Conservation (phyloP, 768 basidiomycete species). For the Rhizopogon salebrosus region DNA sequence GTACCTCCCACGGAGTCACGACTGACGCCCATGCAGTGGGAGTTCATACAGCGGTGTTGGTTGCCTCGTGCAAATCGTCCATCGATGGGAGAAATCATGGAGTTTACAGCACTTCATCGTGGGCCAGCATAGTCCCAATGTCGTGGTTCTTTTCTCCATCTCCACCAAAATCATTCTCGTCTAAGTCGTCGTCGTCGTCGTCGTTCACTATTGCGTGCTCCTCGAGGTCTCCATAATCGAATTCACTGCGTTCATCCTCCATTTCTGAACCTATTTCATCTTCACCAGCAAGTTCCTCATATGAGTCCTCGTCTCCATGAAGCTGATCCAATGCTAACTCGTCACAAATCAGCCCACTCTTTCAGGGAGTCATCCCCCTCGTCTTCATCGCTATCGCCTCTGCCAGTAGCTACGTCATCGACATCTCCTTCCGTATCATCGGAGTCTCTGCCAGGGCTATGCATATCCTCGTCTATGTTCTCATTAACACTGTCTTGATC, state of each 20-base stretch:
- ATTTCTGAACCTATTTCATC: background rate
- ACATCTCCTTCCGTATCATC: background rate
- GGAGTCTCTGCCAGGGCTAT: background rate
- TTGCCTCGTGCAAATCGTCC: too few species aligned
- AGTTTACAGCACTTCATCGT: too few species aligned
- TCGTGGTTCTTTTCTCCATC: too few species aligned
- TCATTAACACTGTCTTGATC: too few species aligned
- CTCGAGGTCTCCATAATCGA: background rate
- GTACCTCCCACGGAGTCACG: too few species aligned
- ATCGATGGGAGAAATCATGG: too few species aligned
- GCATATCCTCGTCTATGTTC: background rate
- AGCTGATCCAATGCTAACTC: background rate
- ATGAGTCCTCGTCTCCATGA: background rate
- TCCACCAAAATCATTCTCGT: background rate
- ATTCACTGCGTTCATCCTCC: background rate
- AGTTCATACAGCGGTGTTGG: too few species aligned
- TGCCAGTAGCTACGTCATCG: background rate
- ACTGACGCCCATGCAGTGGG: too few species aligned
- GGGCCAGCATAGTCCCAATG: too few species aligned
- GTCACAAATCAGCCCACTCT: background rate
- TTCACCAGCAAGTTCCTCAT: background rate
- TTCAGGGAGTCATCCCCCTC: background rate
- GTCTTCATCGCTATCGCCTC: background rate
- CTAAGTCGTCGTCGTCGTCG: background rate
- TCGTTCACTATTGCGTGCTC: too few species aligned